Conservation (phyloP, 768 basidiomycete species). For the Mycena capillaripes region DNA sequence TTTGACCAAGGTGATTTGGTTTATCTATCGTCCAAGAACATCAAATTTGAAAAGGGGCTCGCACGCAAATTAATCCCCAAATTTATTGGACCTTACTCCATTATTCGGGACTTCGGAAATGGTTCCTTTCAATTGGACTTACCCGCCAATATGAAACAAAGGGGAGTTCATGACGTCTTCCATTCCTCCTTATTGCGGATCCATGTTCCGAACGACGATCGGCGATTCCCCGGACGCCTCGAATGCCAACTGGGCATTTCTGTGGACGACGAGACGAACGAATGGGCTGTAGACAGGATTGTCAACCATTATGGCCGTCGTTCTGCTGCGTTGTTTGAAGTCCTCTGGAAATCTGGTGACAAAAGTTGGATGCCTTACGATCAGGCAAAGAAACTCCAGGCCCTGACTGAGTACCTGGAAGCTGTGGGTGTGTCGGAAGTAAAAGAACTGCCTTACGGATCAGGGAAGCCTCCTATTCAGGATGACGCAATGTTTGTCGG, state of each 20-base stretch:
- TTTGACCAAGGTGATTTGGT: neutral
- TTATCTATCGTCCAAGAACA: no score
- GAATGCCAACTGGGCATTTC: neutral
- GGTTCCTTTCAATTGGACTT: neutral
- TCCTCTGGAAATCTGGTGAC: neutral
- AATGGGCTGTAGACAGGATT: neutral
- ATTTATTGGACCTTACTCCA: neutral
- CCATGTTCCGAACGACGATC: constrained; percentile 1
- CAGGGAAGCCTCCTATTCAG: neutral
- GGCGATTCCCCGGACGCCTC: neutral
- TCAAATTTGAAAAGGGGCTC: no score
- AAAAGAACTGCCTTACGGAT: neutral
- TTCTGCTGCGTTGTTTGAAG: neutral
- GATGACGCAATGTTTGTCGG: neutral
- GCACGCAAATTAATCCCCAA: neutral
- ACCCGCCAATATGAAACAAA: neutral
- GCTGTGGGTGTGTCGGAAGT: neutral
- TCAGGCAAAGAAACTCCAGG: no score
- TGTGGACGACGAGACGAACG: neutral
- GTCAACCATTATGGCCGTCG: neutral
- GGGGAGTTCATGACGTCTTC: no score
- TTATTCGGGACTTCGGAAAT: neutral
- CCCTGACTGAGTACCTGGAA: neutral
- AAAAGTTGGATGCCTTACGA: neutral
- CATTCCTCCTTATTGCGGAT: neutral